Percentiles rank a stretch among this genome's conserved stretches.
phyloP scores from a whole-genome alignment of 768 basidiomycete species.

The Guyanaporus albipodus region DNA sequence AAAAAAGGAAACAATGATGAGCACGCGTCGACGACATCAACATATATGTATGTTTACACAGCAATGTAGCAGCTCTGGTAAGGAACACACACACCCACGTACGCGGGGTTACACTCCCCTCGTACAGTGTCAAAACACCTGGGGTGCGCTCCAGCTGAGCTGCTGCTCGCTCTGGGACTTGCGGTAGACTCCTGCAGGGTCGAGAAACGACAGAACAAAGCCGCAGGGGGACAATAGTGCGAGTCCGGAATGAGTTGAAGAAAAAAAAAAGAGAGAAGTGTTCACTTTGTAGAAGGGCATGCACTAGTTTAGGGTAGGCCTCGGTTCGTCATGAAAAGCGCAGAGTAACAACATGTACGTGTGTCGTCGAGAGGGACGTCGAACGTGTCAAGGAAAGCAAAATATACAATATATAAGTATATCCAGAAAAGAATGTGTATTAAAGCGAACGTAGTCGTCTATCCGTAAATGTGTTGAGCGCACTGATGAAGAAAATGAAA shows the following conservation, averaged over 20 bases:
- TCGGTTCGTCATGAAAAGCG: too few relatives aligned
- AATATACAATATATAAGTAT: conserved; percentile 6
- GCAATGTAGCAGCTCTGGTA: conserved; percentile 33
- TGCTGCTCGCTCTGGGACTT: conserved; percentile 29
- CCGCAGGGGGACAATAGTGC: conserved; percentile 38
- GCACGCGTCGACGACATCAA: too few relatives aligned
- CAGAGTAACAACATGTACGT: too few relatives aligned
- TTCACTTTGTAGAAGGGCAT: not conserved
- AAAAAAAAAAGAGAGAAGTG: not conserved
- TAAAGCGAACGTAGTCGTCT: conserved; percentile 18
- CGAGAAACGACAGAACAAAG: not conserved
- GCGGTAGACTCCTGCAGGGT: conserved; percentile 35
- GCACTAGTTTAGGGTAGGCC: conserved; percentile 25
- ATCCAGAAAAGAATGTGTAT: conserved; percentile 21
- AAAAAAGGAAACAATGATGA: too few relatives aligned
- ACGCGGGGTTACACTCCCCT: too few relatives aligned
- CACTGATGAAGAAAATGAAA: not conserved
- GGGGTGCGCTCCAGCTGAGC: conserved; percentile 30
- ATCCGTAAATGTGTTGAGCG: not conserved
- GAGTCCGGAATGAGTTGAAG: conserved; percentile 32
- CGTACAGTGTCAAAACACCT: conserved; percentile 7
- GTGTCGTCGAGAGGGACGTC: not conserved
- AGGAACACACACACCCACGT: conserved; percentile 30
- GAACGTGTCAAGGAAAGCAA: not conserved
- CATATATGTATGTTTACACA: not conserved